These are phyloP conservation scores for Coemansia umbellata DNA, from an alignment of 192 early-diverging fungal genomes.

Conservation along the genomic window DNA sequence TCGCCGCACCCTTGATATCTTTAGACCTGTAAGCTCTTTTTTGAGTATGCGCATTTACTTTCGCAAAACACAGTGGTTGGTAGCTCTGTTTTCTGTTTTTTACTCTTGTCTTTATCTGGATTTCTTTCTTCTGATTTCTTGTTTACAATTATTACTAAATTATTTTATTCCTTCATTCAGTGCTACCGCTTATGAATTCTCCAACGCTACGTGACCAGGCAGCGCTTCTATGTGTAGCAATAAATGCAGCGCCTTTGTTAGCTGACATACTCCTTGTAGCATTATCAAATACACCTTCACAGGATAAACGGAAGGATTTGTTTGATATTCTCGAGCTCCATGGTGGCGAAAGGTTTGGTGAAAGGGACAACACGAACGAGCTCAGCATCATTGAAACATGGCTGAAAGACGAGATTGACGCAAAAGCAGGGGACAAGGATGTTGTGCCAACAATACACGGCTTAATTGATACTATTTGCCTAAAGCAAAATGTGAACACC, in stretches of 20 bases:
- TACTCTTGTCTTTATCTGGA: neutral
- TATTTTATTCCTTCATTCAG: no score
- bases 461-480: neutral
- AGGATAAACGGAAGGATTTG: neutral
- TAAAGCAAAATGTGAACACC: neutral
- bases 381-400: conserved; percentile 14
- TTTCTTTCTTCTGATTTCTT: neutral
- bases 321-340: conserved; percentile 14
- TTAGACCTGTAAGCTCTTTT: neutral
- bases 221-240: conserved; percentile 20
- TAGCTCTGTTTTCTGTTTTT: neutral
- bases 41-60: neutral
- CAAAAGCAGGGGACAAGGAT: neutral
- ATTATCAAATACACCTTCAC: neutral
- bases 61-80: neutral
- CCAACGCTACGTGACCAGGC: conserved; percentile 2
- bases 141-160: neutral
- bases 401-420: neutral
- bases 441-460: neutral
- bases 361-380: conserved; percentile 34
- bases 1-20: no score
- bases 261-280: neutral
- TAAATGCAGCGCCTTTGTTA: conserved; percentile 34
- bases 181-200: neutral
- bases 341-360: conserved; percentile 43